phyloP scores from a whole-genome alignment of 164 flowering plant genomes.

The Vitis rupestris region DNA sequence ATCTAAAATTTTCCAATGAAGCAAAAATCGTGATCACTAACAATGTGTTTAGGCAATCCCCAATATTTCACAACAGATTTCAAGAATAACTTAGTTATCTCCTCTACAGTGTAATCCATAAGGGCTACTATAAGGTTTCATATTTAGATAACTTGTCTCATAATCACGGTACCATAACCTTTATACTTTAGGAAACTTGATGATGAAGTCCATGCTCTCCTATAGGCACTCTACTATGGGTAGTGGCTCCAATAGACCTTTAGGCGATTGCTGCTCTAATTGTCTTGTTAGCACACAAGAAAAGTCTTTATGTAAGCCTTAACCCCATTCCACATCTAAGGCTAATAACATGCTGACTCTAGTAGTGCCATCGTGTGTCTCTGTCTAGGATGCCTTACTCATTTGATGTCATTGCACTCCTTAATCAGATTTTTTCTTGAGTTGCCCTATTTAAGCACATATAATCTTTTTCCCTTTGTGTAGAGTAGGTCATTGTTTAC shows the following conservation, averaged over 20 bases:
- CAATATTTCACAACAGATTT: background rate
- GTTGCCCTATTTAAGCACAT: background rate
- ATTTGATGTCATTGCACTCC: background rate
- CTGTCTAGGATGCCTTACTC: conserved; percentile 10
- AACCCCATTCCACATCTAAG: conserved; percentile 3
- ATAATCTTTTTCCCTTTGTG: conserved; percentile 1
- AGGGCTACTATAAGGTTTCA: background rate
- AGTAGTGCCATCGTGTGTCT: background rate
- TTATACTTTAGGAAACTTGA: too few species aligned
- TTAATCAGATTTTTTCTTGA: background rate
- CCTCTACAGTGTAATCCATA: background rate
- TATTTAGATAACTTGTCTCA: conserved; percentile 13
- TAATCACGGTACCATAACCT: background rate
- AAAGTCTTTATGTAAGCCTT: conserved; percentile 9
- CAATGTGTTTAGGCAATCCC: background rate
- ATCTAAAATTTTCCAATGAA: conserved; percentile 1
- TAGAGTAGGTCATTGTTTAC: background rate
- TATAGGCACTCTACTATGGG: too few species aligned
- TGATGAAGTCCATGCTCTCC: too few species aligned
- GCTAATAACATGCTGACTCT: background rate
- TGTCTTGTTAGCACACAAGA: conserved; percentile 19
- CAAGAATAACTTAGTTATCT: conserved; percentile 1
- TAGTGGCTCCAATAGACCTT: too few species aligned
- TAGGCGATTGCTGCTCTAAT: background rate
- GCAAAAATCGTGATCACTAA: background rate